phyloP scores from a whole-genome alignment of 2,329 filamentous ascomycete species.

The Penicillium sp. region DNA sequence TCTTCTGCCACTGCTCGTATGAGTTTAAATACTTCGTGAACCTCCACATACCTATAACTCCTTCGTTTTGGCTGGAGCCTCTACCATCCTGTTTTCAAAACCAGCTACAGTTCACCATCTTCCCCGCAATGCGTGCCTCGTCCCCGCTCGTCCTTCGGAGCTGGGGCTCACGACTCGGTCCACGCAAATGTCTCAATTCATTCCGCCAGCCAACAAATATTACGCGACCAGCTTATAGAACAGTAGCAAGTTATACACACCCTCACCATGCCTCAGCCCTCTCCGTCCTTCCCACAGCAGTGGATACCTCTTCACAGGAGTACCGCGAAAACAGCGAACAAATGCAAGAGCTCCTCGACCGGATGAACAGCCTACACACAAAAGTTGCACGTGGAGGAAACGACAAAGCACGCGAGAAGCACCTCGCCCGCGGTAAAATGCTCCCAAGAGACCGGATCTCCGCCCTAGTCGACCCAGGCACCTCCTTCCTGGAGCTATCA shows the following conservation, averaged over 20 bases:
- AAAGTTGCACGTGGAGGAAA: constrained; percentile 73
- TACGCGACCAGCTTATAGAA: constrained; percentile 26
- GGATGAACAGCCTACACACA: constrained; percentile 67
- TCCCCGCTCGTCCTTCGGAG: constrained; percentile 40
- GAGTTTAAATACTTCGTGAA: background rate
- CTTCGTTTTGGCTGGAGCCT: background rate
- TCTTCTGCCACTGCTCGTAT: background rate
- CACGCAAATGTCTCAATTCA: constrained; percentile 8
- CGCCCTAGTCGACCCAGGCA: constrained; percentile 81
- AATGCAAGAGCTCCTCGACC: constrained; percentile 70
- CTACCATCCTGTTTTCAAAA: background rate
- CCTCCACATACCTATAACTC: background rate
- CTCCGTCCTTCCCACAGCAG: constrained; percentile 70
- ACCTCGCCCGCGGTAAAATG: constrained; percentile 87
- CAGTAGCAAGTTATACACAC: constrained; percentile 73
- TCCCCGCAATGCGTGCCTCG: constrained; percentile 39
- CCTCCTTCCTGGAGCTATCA: constrained; percentile 88
- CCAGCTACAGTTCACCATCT: constrained; percentile 5
- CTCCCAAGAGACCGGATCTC: constrained; percentile 85
- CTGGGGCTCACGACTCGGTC: constrained; percentile 30
- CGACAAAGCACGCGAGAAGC: constrained; percentile 80
- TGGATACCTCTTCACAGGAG: constrained; percentile 74
- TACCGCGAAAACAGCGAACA: constrained; percentile 77
- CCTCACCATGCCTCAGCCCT: constrained; percentile 79
- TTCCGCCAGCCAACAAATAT: constrained; percentile 2